These are phyloP conservation scores for Dipodascopsis tothii DNA, from an alignment of 805 yeast genomes.

Conservation along the genomic window DNA sequence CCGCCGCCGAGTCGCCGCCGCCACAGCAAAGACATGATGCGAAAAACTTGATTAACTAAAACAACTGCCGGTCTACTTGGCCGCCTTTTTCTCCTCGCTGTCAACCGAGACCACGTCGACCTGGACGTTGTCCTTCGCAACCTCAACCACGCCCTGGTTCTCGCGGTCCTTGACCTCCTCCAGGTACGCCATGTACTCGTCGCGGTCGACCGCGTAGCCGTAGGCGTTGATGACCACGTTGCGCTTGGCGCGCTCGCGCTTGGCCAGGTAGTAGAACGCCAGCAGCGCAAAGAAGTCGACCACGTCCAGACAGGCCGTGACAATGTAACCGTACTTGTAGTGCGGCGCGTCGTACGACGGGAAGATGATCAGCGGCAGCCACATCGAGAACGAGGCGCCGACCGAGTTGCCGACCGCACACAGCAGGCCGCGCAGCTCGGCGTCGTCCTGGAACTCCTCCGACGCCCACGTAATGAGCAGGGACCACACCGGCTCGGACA, in stretches of 20 bases:
- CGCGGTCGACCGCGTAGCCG: constrained; percentile 11
- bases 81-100: too few relatives aligned
- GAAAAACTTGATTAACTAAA: too few relatives aligned
- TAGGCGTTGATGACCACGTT: constrained; percentile 9
- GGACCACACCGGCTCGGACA: constrained; percentile 20
- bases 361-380: constrained; percentile 17
- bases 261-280: constrained; percentile 12
- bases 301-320: constrained; percentile 12
- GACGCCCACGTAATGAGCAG: constrained; percentile 19
- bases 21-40: too few relatives aligned
- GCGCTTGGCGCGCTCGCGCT: constrained; percentile 4
- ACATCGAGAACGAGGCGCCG: constrained; percentile 14
- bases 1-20: too few relatives aligned
- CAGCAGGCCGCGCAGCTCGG: constrained; percentile 17
- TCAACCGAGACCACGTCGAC: too few relatives aligned
- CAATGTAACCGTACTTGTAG: constrained; percentile 10
- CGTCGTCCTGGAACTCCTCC: constrained; percentile 17
- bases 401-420: constrained; percentile 14
- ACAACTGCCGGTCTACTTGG: too few relatives aligned
- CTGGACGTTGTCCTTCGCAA: too few relatives aligned
- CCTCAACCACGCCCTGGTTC: too few relatives aligned
- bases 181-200: constrained; percentile 7
- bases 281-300: constrained; percentile 11
- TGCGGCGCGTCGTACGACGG: constrained; percentile 20
- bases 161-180: background rate